A percentile compares a stretch with the other conserved stretches of the same genome.
These are phyloP conservation scores for Coccomyxa sp. DNA, from an alignment of 139 green algal species.

Conservation along the genomic window DNA sequence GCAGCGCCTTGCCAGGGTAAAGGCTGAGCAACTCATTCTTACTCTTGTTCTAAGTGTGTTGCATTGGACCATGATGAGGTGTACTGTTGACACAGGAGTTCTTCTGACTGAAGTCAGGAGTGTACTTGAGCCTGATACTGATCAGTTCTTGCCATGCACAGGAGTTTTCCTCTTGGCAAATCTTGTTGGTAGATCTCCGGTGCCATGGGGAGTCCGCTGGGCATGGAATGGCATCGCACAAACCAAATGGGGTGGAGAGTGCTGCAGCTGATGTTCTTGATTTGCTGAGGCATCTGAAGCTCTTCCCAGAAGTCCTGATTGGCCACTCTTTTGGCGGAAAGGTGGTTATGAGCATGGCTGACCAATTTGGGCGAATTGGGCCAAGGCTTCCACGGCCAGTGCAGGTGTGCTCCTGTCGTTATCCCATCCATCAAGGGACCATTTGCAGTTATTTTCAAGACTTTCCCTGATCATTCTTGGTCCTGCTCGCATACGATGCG, in stretches of 20 bases:
- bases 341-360: constrained; percentile 62
- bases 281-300: constrained; percentile 68
- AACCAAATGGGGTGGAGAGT: constrained; percentile 55
- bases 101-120: background rate
- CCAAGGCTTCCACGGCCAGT: constrained; percentile 70
- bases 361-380: constrained; percentile 64
- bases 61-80: background rate
- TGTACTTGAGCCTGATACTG: background rate
- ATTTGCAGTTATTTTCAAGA: background rate
- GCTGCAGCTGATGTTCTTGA: constrained; percentile 68
- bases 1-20: constrained; percentile 62
- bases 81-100: background rate
- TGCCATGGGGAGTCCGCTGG: constrained; percentile 84
- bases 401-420: constrained; percentile 41
- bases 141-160: constrained; percentile 17
- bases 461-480: background rate
- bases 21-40: background rate
- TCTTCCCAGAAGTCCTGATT: constrained; percentile 87
- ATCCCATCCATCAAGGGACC: background rate
- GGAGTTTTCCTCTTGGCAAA: constrained; percentile 78
- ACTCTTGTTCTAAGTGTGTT: background rate
- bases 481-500: background rate
- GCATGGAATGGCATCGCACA: constrained; percentile 8
- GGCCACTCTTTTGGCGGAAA: constrained; percentile 84
- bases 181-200: constrained; percentile 88